Percentiles rank a stretch among this genome's conserved stretches.
phyloP scores from a whole-genome alignment of 805 yeast genomes.

The Blastobotrys muscicola region DNA sequence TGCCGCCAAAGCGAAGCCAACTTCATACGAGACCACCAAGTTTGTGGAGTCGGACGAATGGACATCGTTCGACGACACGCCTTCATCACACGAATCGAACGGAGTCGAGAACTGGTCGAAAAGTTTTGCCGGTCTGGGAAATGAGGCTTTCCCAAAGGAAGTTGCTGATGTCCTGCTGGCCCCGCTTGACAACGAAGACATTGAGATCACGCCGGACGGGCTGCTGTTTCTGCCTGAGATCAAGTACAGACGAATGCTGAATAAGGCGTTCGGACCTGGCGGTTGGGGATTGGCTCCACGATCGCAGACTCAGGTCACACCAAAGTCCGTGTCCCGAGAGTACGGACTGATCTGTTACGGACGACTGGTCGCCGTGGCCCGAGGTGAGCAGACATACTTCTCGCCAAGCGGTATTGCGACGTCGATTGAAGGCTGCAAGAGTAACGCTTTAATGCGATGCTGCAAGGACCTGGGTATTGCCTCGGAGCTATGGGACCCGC shows the following conservation, averaged over 20 bases:
- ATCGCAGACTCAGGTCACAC: slow-evolving; percentile 69
- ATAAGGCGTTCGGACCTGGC: slow-evolving; percentile 94
- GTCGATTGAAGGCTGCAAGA: slow-evolving; percentile 94
- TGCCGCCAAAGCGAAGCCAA: no score
- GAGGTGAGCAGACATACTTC: slow-evolving; percentile 94
- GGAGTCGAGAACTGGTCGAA: slow-evolving; percentile 58
- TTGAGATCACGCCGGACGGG: slow-evolving; percentile 95
- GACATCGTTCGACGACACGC: slow-evolving; percentile 4
- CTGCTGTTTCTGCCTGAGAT: slow-evolving; percentile 87
- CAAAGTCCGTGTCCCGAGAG: slow-evolving; percentile 73
- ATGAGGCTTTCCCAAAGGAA: slow-evolving; percentile 58
- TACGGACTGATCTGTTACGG: slow-evolving; percentile 85
- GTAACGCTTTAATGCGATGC: slow-evolving; percentile 95
- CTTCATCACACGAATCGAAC: not conserved
- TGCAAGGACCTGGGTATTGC: slow-evolving; percentile 97
- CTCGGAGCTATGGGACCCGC: slow-evolving; percentile 95
- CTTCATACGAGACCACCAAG: no score
- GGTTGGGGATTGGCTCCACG: slow-evolving; percentile 98
- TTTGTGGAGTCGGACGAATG: not conserved
- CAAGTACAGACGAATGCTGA: slow-evolving; percentile 82
- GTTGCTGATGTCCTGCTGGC: slow-evolving; percentile 52
- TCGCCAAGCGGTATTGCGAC: slow-evolving; percentile 82
- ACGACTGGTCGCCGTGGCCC: slow-evolving; percentile 76
- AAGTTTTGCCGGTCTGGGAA: slow-evolving; percentile 80
- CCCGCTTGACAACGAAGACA: slow-evolving; percentile 57